Conservation (phyloP, 306 rosid species). For the Hippophae gyantsensis region DNA sequence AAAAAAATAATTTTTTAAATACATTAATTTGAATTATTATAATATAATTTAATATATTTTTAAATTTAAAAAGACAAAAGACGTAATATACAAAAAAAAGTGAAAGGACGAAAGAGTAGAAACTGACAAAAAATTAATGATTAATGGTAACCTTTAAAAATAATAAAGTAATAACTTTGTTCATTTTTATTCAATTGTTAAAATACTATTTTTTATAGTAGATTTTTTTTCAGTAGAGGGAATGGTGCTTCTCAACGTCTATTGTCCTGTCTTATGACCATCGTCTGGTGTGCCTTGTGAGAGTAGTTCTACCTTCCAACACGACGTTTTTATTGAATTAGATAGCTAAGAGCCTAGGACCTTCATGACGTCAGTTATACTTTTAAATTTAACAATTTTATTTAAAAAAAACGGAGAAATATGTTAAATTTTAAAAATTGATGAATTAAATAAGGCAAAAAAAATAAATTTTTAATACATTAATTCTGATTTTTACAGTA, state of each 20-base stretch:
- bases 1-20: too few relatives aligned
- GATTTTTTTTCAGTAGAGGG: constrained; percentile 15
- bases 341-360: constrained; percentile 1
- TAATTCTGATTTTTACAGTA: not conserved
- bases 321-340: constrained; percentile 2
- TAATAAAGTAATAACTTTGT: too few relatives aligned
- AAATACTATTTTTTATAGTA: not conserved
- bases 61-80: too few relatives aligned
- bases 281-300: constrained; percentile 1
- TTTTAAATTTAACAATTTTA: too few relatives aligned
- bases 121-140: too few relatives aligned
- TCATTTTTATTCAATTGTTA: not conserved
- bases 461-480: too few relatives aligned
- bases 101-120: too few relatives aligned
- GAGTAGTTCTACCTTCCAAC: constrained; percentile 8
- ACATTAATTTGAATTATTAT: not conserved
- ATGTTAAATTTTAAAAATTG: too few relatives aligned
- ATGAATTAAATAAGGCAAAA: too few relatives aligned
- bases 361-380: not conserved
- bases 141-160: not conserved
- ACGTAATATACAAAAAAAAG: too few relatives aligned
- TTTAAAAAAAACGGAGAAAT: too few relatives aligned
- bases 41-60: too few relatives aligned
- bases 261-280: constrained; percentile 23
- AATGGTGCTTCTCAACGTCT: constrained; percentile 23